Evolutionary conservation across 257 asterid species (phyloP).

Genomic region (Scutellaria barbata): DNA sequence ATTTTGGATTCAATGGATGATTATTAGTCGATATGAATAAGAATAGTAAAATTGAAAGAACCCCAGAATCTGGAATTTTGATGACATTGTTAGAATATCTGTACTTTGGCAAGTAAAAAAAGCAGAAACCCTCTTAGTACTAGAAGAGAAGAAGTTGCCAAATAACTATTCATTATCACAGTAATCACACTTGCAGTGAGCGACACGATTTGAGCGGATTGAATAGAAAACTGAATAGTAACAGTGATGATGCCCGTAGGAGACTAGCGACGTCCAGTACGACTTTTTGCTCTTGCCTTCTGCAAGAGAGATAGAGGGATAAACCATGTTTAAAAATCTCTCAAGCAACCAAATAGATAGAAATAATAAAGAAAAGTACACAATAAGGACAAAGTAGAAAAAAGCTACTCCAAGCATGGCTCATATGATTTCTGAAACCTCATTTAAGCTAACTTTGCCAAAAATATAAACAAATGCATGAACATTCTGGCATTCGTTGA

Average conservation of each 20-base stretch:
- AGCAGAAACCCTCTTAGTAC: too few relatives aligned
- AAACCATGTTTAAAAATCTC: conserved; percentile 17
- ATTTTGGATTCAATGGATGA: too few relatives aligned
- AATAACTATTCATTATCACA: too few relatives aligned
- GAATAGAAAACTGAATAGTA: conserved; percentile 15
- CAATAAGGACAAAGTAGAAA: background rate
- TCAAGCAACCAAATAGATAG: background rate
- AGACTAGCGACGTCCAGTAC: conserved; percentile 66
- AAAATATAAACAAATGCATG: background rate
- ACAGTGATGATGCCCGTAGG: conserved; percentile 9
- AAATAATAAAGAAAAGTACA: background rate
- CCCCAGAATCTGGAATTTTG: too few relatives aligned
- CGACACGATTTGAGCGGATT: conserved; percentile 18
- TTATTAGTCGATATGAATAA: too few relatives aligned
- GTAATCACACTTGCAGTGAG: too few relatives aligned
- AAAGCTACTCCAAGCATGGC: background rate
- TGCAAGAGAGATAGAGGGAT: conserved; percentile 43
- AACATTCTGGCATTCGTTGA: background rate
- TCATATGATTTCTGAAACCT: background rate
- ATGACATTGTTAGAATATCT: too few relatives aligned
- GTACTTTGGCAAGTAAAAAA: too few relatives aligned
- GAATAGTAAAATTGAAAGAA: too few relatives aligned
- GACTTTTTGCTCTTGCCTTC: conserved; percentile 78
- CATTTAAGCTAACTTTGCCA: background rate
- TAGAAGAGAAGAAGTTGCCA: too few relatives aligned